Conservation (phyloP, 306 rosid genomes). For the Albizia julibrissin region DNA sequence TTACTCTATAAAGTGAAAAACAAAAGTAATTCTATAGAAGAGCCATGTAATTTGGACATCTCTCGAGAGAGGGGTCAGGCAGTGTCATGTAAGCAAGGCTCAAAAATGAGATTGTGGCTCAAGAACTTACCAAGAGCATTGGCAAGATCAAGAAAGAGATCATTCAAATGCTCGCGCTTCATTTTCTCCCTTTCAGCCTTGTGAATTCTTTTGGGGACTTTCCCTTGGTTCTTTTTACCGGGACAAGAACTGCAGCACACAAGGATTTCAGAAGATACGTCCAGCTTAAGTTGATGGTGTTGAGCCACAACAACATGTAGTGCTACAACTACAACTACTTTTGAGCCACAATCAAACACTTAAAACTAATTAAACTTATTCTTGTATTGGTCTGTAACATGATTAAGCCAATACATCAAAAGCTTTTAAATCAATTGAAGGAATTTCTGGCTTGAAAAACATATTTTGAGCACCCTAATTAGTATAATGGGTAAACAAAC, state of each 20-base stretch:
- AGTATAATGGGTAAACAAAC: neutral
- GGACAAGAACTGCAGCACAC: constrained; percentile 56
- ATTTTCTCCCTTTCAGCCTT: constrained; percentile 93
- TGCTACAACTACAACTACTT: neutral
- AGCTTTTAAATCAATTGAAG: neutral
- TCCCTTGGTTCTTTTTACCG: constrained; percentile 53
- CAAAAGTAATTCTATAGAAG: neutral
- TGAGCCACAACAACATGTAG: neutral
- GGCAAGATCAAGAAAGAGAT: constrained; percentile 83
- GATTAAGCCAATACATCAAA: neutral
- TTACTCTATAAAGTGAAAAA: neutral
- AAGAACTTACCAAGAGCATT: constrained; percentile 64
- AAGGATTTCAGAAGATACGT: constrained; percentile 32
- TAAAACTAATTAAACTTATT: neutral
- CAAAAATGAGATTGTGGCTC: neutral
- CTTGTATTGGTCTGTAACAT: neutral
- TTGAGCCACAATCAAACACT: neutral
- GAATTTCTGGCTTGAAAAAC: neutral
- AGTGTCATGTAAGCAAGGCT: neutral
- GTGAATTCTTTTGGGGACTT: constrained; percentile 75
- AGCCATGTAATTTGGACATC: neutral
- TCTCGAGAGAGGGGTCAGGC: neutral
- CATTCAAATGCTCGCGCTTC: constrained; percentile 91
- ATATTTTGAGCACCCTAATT: neutral
- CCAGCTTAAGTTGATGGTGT: constrained; percentile 4